Evolutionary conservation across 495 filamentous ascomycete genomes (phyloP).

Genomic region (Parathielavia appendiculata): DNA sequence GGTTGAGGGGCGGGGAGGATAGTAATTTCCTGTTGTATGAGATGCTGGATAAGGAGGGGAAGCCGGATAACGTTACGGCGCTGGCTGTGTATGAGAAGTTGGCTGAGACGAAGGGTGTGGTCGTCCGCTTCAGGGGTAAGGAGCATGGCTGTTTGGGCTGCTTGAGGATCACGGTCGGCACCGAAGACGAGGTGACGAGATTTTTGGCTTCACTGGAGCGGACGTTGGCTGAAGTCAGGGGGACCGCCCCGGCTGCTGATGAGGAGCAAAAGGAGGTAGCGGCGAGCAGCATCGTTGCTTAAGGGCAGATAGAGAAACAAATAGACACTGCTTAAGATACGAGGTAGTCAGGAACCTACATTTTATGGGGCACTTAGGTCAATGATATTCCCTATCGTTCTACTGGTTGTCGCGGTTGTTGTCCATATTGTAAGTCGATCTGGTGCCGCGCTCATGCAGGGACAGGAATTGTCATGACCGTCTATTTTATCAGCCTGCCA

Average conservation of each 20-base stretch:
- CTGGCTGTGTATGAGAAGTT: constrained; percentile 73
- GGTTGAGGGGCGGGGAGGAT: constrained; percentile 71
- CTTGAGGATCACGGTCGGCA: constrained; percentile 87
- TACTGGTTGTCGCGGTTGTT: no score
- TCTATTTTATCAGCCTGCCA: constrained; percentile 8
- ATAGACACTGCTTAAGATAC: neutral
- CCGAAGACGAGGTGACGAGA: constrained; percentile 72
- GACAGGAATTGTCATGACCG: neutral
- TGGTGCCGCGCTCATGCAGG: no score
- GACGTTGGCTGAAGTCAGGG: constrained; percentile 54
- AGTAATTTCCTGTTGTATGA: constrained; percentile 89
- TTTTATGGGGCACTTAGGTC: no score
- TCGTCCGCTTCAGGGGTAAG: constrained; percentile 89
- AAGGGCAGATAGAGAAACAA: constrained; percentile 13
- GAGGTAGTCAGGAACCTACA: neutral
- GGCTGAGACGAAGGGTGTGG: constrained; percentile 83
- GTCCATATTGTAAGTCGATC: no score
- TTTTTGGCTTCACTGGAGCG: constrained; percentile 63
- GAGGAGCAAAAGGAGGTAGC: constrained; percentile 33
- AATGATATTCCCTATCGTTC: no score
- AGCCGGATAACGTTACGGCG: constrained; percentile 72
- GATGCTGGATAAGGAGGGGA: constrained; percentile 66
- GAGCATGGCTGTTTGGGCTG: constrained; percentile 87
- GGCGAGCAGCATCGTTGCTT: constrained; percentile 33
- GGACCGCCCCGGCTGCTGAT: constrained; percentile 18